Evolutionary conservation across 257 asterid species (phyloP).

Genomic region (Agastache rugosa): DNA sequence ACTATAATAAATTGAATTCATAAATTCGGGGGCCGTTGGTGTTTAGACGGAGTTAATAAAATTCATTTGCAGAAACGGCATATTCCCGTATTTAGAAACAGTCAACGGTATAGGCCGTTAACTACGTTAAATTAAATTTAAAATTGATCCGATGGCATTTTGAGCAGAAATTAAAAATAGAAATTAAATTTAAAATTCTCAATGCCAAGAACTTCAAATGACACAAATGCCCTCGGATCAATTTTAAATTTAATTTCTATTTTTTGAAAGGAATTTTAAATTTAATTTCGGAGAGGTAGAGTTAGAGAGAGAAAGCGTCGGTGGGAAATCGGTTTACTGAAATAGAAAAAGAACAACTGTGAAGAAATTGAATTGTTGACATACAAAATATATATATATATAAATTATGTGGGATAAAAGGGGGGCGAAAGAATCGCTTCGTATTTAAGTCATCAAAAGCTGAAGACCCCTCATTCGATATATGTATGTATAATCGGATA

Average conservation of each 20-base stretch:
- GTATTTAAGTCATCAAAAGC: slow-evolving; percentile 41
- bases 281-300: background rate
- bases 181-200: too few species aligned
- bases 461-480: slow-evolving; percentile 29
- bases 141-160: too few species aligned
- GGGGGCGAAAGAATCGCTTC: slow-evolving; percentile 45
- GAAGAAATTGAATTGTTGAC: slow-evolving; percentile 14
- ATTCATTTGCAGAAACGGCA: slow-evolving; percentile 30
- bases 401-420: slow-evolving; percentile 13
- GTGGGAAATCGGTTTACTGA: slow-evolving; percentile 43
- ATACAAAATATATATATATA: background rate
- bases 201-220: slow-evolving; percentile 3
- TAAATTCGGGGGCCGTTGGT: too few species aligned
- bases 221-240: slow-evolving; percentile 21
- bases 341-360: slow-evolving; percentile 19
- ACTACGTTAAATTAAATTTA: slow-evolving; percentile 46
- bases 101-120: slow-evolving; percentile 47
- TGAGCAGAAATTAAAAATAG: too few species aligned
- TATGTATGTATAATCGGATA: slow-evolving; percentile 32
- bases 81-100: slow-evolving; percentile 19
- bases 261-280: too few species aligned
- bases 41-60: slow-evolving; percentile 23
- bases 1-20: too few species aligned
- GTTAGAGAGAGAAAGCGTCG: slow-evolving; percentile 40
- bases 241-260: slow-evolving; percentile 21